phyloP scores from a whole-genome alignment of 306 rosid species.

The Biancaea sappan region DNA sequence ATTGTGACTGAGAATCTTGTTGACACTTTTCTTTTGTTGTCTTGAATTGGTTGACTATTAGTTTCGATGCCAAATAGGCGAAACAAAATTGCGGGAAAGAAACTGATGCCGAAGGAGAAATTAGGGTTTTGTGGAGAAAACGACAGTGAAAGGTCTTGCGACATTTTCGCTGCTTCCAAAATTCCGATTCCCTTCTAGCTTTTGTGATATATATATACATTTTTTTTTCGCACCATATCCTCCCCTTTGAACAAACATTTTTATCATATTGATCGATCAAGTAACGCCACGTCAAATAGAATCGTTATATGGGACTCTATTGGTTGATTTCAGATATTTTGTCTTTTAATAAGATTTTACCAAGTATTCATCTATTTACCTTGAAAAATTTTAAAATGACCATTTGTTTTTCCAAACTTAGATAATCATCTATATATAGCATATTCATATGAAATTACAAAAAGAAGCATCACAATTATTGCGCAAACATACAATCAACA shows the following conservation, averaged over 20 bases:
- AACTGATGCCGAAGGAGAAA: slow-evolving; percentile 23
- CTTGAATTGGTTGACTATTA: not conserved
- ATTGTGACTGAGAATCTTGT: not conserved
- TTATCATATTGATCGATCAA: not conserved
- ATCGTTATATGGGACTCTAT: not conserved
- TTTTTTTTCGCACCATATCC: slow-evolving; percentile 35
- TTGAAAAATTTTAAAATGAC: no score
- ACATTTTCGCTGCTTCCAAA: slow-evolving; percentile 34
- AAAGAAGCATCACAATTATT: no score
- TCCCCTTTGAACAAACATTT: not conserved
- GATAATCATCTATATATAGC: no score
- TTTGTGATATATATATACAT: slow-evolving; percentile 32
- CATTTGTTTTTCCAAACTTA: no score
- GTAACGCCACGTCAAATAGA: not conserved
- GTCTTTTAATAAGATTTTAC: no score
- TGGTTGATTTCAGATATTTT: no score
- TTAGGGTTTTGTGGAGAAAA: slow-evolving; percentile 45
- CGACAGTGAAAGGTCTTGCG: slow-evolving; percentile 43
- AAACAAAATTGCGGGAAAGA: not conserved
- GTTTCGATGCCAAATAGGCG: not conserved
- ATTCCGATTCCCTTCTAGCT: slow-evolving; percentile 39
- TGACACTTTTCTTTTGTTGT: not conserved
- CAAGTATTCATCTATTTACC: no score
- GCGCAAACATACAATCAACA: no score
- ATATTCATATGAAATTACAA: no score